phyloP scores from a whole-genome alignment of 129 eudicot species.

The Pseudognaphalium luteoalbum region DNA sequence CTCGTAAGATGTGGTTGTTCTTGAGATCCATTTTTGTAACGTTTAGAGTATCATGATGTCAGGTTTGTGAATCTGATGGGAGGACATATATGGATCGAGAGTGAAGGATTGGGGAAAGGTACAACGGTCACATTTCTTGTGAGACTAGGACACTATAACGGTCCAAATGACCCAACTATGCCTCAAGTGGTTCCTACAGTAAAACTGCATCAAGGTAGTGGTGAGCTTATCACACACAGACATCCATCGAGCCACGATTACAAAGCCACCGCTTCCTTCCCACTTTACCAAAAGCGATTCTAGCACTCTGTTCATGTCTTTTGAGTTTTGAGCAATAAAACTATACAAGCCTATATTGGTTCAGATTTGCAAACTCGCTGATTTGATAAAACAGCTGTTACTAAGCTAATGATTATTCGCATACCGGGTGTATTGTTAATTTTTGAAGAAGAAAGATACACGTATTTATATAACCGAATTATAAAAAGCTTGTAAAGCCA shows the following conservation, averaged over 20 bases:
- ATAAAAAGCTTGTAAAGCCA: not conserved
- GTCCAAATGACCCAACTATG: constrained; percentile 27
- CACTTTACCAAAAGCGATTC: constrained; percentile 12
- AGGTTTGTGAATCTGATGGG: constrained; percentile 61
- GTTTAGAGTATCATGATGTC: not conserved
- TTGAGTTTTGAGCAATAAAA: too few relatives aligned
- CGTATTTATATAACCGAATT: too few relatives aligned
- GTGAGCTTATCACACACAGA: constrained; percentile 23
- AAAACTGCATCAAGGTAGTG: constrained; percentile 10
- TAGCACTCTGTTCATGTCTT: not conserved
- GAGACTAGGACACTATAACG: constrained; percentile 38
- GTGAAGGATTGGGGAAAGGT: constrained; percentile 56
- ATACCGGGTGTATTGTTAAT: too few relatives aligned
- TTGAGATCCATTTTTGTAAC: not conserved
- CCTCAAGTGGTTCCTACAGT: constrained; percentile 24
- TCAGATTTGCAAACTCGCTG: not conserved
- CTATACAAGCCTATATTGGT: too few relatives aligned
- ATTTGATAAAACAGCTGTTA: not conserved
- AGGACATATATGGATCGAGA: constrained; percentile 53
- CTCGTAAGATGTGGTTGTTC: not conserved
- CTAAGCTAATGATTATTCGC: not conserved
- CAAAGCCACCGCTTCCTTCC: constrained; percentile 22
- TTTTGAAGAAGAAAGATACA: too few relatives aligned
- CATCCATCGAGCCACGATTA: constrained; percentile 9
- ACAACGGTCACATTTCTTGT: constrained; percentile 43